Evolutionary conservation across 176 grass and related monocot species (phyloP).

Genomic region (Echinochloa phyllopogon): DNA sequence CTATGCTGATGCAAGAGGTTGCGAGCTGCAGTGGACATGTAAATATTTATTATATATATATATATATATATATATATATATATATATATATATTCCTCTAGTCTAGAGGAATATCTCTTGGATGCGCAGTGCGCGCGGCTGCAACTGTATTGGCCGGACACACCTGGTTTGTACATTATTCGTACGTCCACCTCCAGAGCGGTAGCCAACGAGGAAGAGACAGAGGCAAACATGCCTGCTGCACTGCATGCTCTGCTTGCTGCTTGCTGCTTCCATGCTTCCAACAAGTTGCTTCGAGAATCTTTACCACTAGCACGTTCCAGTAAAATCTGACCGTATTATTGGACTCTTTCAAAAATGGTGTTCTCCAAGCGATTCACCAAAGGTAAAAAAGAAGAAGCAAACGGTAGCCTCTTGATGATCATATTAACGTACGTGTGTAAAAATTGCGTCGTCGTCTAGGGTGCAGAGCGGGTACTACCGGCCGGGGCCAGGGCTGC

Average conservation of each 20-base stretch:
- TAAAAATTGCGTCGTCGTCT: background rate
- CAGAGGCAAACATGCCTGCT: background rate
- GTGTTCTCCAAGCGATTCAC: background rate
- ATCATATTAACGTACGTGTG: too few relatives aligned
- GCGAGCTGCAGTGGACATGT: background rate
- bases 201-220: background rate
- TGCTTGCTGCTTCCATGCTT: background rate
- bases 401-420: too few relatives aligned
- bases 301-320: background rate
- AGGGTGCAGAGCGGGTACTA: constrained; percentile 18
- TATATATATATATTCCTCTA: constrained; percentile 21
- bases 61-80: background rate
- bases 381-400: background rate
- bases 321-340: background rate
- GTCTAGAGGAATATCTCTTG: constrained; percentile 31
- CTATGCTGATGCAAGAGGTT: background rate
- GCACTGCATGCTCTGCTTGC: background rate
- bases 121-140: constrained; percentile 48
- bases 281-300: constrained; percentile 10
- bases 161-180: constrained; percentile 33
- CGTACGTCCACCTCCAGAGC: background rate
- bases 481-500: background rate
- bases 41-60: background rate
- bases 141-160: constrained; percentile 43
- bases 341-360: background rate